These are phyloP conservation scores for Eimeria mitis DNA, from an alignment of 169 alveolate genomes.

Conservation along the genomic window DNA sequence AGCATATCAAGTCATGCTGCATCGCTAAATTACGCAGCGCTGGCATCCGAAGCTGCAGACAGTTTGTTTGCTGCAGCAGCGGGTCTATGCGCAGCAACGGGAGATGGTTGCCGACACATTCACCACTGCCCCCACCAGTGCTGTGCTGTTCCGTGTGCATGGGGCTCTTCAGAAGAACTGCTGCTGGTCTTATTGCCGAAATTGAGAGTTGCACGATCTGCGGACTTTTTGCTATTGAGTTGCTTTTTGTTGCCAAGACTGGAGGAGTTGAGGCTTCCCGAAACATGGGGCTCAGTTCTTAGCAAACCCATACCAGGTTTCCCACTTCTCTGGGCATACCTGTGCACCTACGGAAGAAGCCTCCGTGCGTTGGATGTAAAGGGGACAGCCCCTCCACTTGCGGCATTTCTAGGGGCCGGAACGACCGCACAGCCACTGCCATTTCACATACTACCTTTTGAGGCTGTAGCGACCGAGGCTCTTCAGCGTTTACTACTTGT, in stretches of 20 bases:
- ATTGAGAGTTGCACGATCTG: slow-evolving; percentile 33
- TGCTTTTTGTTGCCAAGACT: slow-evolving; percentile 44
- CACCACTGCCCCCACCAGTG: slow-evolving; percentile 26
- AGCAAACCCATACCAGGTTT: slow-evolving; percentile 56
- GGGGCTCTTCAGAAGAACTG: slow-evolving; percentile 39
- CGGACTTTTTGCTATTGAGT: slow-evolving; percentile 50
- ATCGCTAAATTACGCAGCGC: neutral
- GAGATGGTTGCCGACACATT: slow-evolving; percentile 50
- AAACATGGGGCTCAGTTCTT: slow-evolving; percentile 58
- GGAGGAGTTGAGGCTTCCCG: slow-evolving; percentile 67
- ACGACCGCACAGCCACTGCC: slow-evolving; percentile 58
- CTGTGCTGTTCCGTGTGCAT: slow-evolving; percentile 70
- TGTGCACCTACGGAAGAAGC: slow-evolving; percentile 57
- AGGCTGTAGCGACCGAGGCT: slow-evolving; percentile 69
- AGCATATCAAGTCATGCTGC: neutral
- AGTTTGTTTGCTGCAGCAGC: slow-evolving; percentile 59
- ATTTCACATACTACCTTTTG: slow-evolving; percentile 8
- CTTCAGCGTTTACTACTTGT: slow-evolving; percentile 44
- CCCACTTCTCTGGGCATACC: slow-evolving; percentile 63
- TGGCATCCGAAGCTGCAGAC: slow-evolving; percentile 22
- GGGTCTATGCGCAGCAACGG: slow-evolving; percentile 53
- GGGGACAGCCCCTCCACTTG: slow-evolving; percentile 70
- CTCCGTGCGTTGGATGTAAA: slow-evolving; percentile 44
- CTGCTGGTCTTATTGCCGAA: slow-evolving; percentile 49
- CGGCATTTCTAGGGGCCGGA: slow-evolving; percentile 69